Evolutionary conservation across 164 flowering plant genomes (phyloP).

Genomic region (Vitis vinifera): DNA sequence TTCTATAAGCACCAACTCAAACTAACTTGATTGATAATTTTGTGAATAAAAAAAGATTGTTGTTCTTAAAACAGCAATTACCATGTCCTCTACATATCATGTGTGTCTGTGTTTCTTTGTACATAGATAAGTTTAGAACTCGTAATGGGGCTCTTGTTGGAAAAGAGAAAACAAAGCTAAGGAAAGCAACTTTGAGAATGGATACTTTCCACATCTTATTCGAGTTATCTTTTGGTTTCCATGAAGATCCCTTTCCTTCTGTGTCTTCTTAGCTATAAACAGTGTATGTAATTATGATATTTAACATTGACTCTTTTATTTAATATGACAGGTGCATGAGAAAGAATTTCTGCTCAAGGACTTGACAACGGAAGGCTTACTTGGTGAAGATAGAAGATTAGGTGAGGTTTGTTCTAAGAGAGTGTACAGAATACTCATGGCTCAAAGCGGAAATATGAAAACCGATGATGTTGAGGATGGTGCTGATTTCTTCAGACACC

Average conservation of each 20-base stretch:
- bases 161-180: too few species aligned
- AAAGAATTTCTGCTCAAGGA: slow-evolving; percentile 88
- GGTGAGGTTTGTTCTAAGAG: slow-evolving; percentile 95
- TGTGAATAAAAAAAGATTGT: too few species aligned
- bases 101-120: too few species aligned
- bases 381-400: slow-evolving; percentile 72
- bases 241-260: neutral
- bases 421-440: slow-evolving; percentile 91
- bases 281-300: neutral
- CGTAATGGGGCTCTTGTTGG: too few species aligned
- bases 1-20: too few species aligned
- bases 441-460: slow-evolving; percentile 71
- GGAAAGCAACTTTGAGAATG: too few species aligned
- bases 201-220: neutral
- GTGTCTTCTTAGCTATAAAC: neutral
- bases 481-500: slow-evolving; percentile 67
- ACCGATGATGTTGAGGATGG: slow-evolving; percentile 92
- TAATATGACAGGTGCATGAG: slow-evolving; percentile 69
- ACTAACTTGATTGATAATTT: too few species aligned
- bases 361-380: slow-evolving; percentile 58
- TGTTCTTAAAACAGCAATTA: too few species aligned
- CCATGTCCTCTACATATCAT: too few species aligned
- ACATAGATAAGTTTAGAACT: too few species aligned
- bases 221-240: neutral
- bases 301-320: neutral